A percentile compares a stretch with the other conserved stretches of the same genome.
phyloP scores from a whole-genome alignment of 1,139 yeast genomes.

The Torulaspora pretoriensis region DNA sequence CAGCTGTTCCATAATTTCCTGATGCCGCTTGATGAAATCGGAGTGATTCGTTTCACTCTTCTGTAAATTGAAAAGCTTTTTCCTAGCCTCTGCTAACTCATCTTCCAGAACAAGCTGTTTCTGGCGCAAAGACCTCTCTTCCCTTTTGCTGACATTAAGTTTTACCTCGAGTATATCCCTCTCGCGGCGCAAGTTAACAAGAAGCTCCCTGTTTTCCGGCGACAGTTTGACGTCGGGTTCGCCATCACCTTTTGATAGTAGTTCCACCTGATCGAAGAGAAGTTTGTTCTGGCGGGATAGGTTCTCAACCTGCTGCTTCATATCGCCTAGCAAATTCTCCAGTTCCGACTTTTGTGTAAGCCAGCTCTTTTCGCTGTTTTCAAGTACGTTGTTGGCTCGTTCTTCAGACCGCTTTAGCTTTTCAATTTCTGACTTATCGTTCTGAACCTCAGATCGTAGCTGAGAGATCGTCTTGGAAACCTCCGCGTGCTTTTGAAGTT shows the following conservation, averaged over 20 bases:
- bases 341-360: slow-evolving; percentile 41
- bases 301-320: slow-evolving; percentile 50
- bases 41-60: slow-evolving; percentile 28
- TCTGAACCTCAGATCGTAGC: slow-evolving; percentile 44
- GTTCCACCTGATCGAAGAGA: slow-evolving; percentile 66
- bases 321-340: slow-evolving; percentile 51
- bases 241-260: slow-evolving; percentile 22
- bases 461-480: slow-evolving; percentile 45
- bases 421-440: slow-evolving; percentile 40
- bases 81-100: slow-evolving; percentile 12
- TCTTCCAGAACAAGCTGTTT: slow-evolving; percentile 41
- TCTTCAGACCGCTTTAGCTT: slow-evolving; percentile 38
- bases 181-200: slow-evolving; percentile 66
- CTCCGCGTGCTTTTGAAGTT: slow-evolving; percentile 54
- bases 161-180: slow-evolving; percentile 69
- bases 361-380: slow-evolving; percentile 44
- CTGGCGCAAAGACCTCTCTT: slow-evolving; percentile 36
- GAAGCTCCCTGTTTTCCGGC: slow-evolving; percentile 41
- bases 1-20: slow-evolving; percentile 55
- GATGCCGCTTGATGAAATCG: slow-evolving; percentile 45
- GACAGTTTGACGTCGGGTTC: slow-evolving; percentile 23
- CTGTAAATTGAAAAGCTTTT: slow-evolving; percentile 8
- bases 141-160: slow-evolving; percentile 40
- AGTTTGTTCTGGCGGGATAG: slow-evolving; percentile 62
- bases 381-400: slow-evolving; percentile 36